Conservation (phyloP, 768 basidiomycete genomes). For the Filobasidium wieringae region DNA sequence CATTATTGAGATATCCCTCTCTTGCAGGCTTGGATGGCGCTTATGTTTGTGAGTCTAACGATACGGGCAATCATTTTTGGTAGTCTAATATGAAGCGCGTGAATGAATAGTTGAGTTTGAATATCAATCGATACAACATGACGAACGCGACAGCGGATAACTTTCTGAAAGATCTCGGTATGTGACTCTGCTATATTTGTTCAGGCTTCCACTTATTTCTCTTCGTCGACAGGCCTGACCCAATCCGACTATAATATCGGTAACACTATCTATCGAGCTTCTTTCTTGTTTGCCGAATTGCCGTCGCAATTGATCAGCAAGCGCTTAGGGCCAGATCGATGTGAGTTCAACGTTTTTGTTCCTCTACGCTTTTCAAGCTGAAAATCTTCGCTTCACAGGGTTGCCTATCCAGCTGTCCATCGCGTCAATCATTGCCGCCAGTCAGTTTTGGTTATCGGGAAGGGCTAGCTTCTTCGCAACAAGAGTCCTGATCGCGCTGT, state of each 20-base stretch:
- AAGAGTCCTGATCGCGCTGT: constrained; percentile 40
- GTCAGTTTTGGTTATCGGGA: constrained; percentile 52
- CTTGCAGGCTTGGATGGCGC: too few relatives aligned
- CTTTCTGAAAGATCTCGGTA: constrained; percentile 52
- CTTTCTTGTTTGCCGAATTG: constrained; percentile 46
- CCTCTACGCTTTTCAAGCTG: too few relatives aligned
- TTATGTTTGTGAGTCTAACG: too few relatives aligned
- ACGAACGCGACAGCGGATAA: constrained; percentile 60
- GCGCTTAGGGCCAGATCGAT: constrained; percentile 55
- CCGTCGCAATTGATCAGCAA: constrained; percentile 60
- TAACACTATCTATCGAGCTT: constrained; percentile 49
- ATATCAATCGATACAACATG: constrained; percentile 46
- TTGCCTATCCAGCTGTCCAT: constrained; percentile 30
- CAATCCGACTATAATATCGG: constrained; percentile 41
- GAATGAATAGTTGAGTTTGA: constrained; percentile 48
- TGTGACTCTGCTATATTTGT: too few relatives aligned
- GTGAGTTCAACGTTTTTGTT: too few relatives aligned
- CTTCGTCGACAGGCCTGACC: too few relatives aligned
- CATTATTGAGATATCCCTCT: too few relatives aligned
- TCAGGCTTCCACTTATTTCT: too few relatives aligned
- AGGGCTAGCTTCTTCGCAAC: constrained; percentile 49
- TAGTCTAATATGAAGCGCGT: too few relatives aligned
- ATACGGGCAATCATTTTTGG: too few relatives aligned
- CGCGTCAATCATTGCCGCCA: constrained; percentile 50
- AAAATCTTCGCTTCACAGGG: too few relatives aligned